Evolutionary conservation across 768 basidiomycete genomes (phyloP).

Genomic region (Tephrocybe sp.): DNA sequence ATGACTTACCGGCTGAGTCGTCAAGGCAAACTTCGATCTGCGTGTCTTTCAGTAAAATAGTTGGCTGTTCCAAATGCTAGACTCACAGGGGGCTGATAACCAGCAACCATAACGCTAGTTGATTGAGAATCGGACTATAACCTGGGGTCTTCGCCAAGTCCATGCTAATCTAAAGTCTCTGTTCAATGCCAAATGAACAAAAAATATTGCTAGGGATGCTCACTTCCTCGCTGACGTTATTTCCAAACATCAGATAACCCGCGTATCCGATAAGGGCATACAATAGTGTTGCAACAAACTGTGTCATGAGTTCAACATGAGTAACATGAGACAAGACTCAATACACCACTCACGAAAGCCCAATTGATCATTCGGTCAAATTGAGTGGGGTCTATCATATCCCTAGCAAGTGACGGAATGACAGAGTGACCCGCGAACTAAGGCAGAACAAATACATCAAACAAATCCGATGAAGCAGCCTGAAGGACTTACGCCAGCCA

Average conservation of each 20-base stretch:
- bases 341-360: constrained; percentile 67
- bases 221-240: constrained; percentile 77
- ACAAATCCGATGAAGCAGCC: neutral
- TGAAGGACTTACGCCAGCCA: constrained; percentile 70
- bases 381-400: constrained; percentile 81
- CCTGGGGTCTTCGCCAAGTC: constrained; percentile 73
- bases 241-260: constrained; percentile 92
- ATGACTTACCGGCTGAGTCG: constrained; percentile 68
- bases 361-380: constrained; percentile 83
- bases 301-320: constrained; percentile 17
- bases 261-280: constrained; percentile 70
- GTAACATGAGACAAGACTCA: neutral
- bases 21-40: constrained; percentile 86
- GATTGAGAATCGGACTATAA: constrained; percentile 70
- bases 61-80: neutral
- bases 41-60: constrained; percentile 15
- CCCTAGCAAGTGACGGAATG: constrained; percentile 84
- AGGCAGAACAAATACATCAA: neutral
- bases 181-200: neutral
- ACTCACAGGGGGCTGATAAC: constrained; percentile 74
- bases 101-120: constrained; percentile 80
- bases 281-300: constrained; percentile 62
- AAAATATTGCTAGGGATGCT: constrained; percentile 12
- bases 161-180: constrained; percentile 62
- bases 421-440: constrained; percentile 92